Conservation (phyloP, 805 yeast species). For the Nakazawaea siamensis region DNA sequence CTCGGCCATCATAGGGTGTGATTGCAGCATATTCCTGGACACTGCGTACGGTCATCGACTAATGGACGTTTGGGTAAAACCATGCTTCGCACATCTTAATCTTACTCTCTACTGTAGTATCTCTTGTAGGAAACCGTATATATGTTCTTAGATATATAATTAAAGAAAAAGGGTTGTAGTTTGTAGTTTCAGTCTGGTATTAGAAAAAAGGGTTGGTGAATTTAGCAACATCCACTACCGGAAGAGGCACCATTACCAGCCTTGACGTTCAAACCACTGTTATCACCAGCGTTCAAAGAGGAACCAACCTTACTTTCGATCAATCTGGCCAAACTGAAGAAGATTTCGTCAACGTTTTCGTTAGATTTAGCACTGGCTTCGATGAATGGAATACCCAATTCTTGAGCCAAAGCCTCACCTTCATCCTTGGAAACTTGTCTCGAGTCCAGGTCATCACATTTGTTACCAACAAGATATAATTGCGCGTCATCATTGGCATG, state of each 20-base stretch:
- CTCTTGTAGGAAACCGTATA: not conserved
- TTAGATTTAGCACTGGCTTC: constrained; percentile 97
- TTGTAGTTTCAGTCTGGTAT: too few relatives aligned
- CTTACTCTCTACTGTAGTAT: not conserved
- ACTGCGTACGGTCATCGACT: constrained; percentile 92
- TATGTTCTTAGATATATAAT: too few relatives aligned
- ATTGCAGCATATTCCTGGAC: constrained; percentile 99
- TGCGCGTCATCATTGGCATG: constrained; percentile 97
- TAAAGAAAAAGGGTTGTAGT: too few relatives aligned
- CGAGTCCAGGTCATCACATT: constrained; percentile 82
- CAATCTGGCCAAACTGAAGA: constrained; percentile 79
- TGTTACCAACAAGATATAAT: constrained; percentile 89
- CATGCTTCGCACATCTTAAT: constrained; percentile 95
- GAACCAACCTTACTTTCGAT: constrained; percentile 71
- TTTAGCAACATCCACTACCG: constrained; percentile 32
- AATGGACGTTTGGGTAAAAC: constrained; percentile 98
- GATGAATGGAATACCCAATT: constrained; percentile 81
- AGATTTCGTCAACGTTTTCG: constrained; percentile 85
- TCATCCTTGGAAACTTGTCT: constrained; percentile 86
- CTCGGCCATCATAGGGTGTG: constrained; percentile 55
- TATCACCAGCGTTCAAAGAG: constrained; percentile 21
- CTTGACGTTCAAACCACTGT: constrained; percentile 31
- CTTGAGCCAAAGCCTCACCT: constrained; percentile 83
- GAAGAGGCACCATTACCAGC: constrained; percentile 17
- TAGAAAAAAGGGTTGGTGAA: too few relatives aligned